Evolutionary conservation across 1,284 basidiomycete species (phyloP), one percentile per base, ranked within the genome.

Genomic region (Amylostereum chailletii): DNA sequence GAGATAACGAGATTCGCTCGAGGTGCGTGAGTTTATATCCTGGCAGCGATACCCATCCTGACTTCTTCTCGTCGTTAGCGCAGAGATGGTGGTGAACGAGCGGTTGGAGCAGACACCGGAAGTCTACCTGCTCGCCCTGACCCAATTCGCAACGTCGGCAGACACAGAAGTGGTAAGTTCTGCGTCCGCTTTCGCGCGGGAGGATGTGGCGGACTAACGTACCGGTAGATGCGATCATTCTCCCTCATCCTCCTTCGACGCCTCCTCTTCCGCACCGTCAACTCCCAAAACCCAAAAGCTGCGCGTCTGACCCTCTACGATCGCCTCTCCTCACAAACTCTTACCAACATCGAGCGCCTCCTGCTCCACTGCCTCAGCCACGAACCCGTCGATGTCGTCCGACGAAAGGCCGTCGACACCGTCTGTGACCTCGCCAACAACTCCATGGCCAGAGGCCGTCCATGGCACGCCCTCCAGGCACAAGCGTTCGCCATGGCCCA

Each of bases 1-100:
- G 85, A 6, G 85, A 89, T 62, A 89, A 89, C 65, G 79, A 81
- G 49, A 86, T 89, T 46, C 79, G 86, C 19, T 70, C 81, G 59
- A 84, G 72, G 82, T 81, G 55, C 55, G 76, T 71, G 31, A 26
- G 34, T 43, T 19, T 29, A 41, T 43, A 27, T 51, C 53, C 47
- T 49, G 47, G 40, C 10, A 41, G 31, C 34, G 29, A 19, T 48
- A 10, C 49, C 53, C 29, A 57, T 42, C 53, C 36, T 36, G 19
- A 43, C 38, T 34, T 43, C 49, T 10, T 31, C 32, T 34, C 40
- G 34, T 6, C 46, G n/a, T 19, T 59, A 88, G 86, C 65, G 86
- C 86, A 50, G 86, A 89, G 60, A 80, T 79, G 51, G 82, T 81
- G 2, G 84, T 90, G 52, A 85, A 89, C 60, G 84, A 90, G 55